phyloP scores from a whole-genome alignment of 768 basidiomycete genomes.

The Suillus cothurnatus region DNA sequence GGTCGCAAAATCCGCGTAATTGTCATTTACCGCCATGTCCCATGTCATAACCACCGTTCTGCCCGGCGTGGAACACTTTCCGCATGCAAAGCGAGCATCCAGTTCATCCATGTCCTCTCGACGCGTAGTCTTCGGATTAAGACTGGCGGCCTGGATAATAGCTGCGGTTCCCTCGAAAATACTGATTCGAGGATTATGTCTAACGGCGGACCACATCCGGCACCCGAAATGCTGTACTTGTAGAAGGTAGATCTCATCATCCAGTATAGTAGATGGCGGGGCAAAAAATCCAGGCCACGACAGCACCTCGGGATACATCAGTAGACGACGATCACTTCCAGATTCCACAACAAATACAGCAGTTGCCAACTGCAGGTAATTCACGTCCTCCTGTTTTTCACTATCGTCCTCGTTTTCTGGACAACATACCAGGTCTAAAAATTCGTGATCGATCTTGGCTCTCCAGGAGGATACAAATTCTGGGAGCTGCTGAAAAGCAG shows the following conservation, averaged over 20 bases:
- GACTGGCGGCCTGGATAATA: neutral
- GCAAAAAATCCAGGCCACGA: constrained; percentile 2
- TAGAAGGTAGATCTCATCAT: neutral
- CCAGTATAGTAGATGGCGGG: too few relatives aligned
- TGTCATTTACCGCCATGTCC: constrained; percentile 4
- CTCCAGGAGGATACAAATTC: constrained; percentile 7
- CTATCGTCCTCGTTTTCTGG: neutral
- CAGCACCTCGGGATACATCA: constrained; percentile 5
- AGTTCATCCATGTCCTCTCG: constrained; percentile 5
- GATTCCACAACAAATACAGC: neutral
- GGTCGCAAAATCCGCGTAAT: too few relatives aligned
- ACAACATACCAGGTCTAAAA: neutral
- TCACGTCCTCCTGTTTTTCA: neutral
- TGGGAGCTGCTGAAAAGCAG: constrained; percentile 8
- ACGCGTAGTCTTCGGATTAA: constrained; percentile 5
- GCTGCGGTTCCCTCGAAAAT: neutral
- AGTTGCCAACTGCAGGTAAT: constrained; percentile 1
- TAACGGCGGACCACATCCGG: neutral
- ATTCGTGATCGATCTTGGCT: constrained; percentile 1
- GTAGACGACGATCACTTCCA: neutral
- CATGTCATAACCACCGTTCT: constrained; percentile 4
- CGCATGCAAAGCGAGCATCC: constrained; percentile 8
- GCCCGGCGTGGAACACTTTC: constrained; percentile 1
- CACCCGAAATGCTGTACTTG: neutral
- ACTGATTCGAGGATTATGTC: neutral